These are phyloP conservation scores for Volvariella volvacea DNA, from an alignment of 1,284 basidiomycete species.

Conservation along the genomic window DNA sequence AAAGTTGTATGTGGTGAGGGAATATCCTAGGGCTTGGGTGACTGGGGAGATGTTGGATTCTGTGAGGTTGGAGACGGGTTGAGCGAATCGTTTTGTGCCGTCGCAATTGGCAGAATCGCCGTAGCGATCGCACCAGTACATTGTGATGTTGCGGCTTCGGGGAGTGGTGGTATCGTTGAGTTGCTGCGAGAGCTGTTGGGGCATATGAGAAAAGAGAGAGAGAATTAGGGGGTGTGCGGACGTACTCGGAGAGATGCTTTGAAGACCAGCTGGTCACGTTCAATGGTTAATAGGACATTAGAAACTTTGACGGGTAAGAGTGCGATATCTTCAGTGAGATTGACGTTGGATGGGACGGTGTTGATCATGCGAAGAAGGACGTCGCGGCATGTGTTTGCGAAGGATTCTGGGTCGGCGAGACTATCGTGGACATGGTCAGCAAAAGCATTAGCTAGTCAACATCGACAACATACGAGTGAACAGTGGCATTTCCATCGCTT, in stretches of 20 bases:
- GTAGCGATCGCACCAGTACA: constrained; percentile 32
- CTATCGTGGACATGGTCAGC: neutral
- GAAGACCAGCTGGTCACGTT: constrained; percentile 27
- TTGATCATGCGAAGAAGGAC: constrained; percentile 26
- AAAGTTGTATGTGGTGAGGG: constrained; percentile 32
- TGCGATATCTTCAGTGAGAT: constrained; percentile 23
- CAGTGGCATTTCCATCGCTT: constrained; percentile 30
- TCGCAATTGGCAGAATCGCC: constrained; percentile 24
- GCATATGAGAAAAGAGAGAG: neutral
- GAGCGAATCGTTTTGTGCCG: constrained; percentile 22
- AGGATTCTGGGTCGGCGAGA: constrained; percentile 14
- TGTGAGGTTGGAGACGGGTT: constrained; percentile 18
- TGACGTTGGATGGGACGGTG: constrained; percentile 22
- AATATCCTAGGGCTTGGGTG: constrained; percentile 19
- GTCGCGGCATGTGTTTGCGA: constrained; percentile 19
- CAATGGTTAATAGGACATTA: constrained; percentile 27
- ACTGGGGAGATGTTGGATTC: constrained; percentile 30
- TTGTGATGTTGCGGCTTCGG: constrained; percentile 23
- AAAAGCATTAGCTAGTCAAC: no score
- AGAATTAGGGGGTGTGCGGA: neutral
- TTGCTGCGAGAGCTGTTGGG: constrained; percentile 23
- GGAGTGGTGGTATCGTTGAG: constrained; percentile 22
- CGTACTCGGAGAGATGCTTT: constrained; percentile 28
- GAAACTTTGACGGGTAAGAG: constrained; percentile 23
- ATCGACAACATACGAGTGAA: constrained; percentile 9